Evolutionary conservation across 2,329 filamentous ascomycete genomes (phyloP).

Genomic region (Cercospora berteroae): DNA sequence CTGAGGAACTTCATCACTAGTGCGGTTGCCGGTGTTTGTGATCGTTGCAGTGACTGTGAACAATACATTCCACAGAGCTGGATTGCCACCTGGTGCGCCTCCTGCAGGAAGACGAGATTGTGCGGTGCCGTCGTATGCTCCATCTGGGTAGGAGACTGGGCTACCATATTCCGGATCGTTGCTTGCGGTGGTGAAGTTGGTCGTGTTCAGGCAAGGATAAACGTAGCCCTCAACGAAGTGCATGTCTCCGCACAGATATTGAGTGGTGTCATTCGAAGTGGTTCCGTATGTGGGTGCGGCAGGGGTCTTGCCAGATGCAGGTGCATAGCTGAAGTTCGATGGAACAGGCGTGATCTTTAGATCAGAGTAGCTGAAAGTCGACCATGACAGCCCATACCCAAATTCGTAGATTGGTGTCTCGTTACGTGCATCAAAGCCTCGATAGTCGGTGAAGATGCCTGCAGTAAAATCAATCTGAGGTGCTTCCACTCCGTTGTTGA

Average conservation of each 20-base stretch:
- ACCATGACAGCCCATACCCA: slow-evolving; percentile 47
- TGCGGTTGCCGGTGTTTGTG: slow-evolving; percentile 59
- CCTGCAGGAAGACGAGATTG: neutral
- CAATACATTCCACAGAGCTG: slow-evolving; percentile 60
- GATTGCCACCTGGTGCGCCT: slow-evolving; percentile 42
- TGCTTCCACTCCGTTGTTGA: slow-evolving; percentile 34
- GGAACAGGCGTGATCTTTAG: slow-evolving; percentile 45
- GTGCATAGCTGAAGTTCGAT: slow-evolving; percentile 46
- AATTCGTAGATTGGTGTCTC: slow-evolving; percentile 45
- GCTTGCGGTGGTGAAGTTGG: neutral
- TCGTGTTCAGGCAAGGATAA: neutral
- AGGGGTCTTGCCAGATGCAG: neutral
- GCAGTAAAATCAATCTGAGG: slow-evolving; percentile 49
- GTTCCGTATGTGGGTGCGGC: neutral
- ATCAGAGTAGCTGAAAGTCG: slow-evolving; percentile 43
- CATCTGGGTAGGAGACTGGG: neutral
- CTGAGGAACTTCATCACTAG: slow-evolving; percentile 57
- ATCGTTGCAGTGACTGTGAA: slow-evolving; percentile 58
- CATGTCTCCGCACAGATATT: neutral
- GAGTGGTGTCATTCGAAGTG: neutral
- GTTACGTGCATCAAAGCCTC: slow-evolving; percentile 43
- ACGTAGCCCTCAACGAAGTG: neutral
- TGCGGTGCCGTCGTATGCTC: neutral
- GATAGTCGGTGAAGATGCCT: slow-evolving; percentile 47
- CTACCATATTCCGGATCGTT: neutral